These are phyloP conservation scores for Cicer pinnatifidum DNA, from an alignment of 306 rosid genomes.

Conservation along the genomic window DNA sequence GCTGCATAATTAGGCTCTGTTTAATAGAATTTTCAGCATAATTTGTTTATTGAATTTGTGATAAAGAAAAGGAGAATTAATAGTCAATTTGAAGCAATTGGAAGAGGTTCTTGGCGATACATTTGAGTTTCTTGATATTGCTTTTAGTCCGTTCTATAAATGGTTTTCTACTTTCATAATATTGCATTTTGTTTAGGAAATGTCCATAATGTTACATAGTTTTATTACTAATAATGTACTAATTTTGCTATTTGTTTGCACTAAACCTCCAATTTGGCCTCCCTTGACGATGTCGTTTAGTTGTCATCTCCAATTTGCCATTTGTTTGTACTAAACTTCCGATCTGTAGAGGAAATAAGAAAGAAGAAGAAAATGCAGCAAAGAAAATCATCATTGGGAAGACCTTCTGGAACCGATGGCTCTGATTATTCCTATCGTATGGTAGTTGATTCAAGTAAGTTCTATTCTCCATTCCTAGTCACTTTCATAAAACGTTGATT, in stretches of 20 bases:
- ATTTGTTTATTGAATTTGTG: neutral
- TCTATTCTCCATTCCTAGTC: constrained; percentile 9
- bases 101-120: constrained; percentile 54
- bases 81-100: constrained; percentile 48
- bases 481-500: neutral
- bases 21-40: no score
- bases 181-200: no score
- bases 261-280: no score
- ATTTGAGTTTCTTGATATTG: constrained; percentile 61
- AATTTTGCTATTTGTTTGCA: no score
- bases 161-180: constrained; percentile 45
- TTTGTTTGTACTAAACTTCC: neutral
- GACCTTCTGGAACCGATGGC: constrained; percentile 94
- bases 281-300: neutral
- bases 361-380: constrained; percentile 59
- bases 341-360: neutral
- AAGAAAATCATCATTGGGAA: constrained; percentile 61
- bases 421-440: constrained; percentile 81
- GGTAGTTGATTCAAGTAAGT: constrained; percentile 93
- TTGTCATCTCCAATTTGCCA: neutral
- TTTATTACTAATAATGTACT: no score
- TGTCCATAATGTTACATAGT: no score
- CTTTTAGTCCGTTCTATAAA: constrained; percentile 46
- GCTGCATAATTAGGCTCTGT: no score
- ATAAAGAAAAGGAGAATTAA: constrained; percentile 47